Evolutionary conservation across 1,284 basidiomycete genomes (phyloP).

Genomic region (Apiotrichum montevideense): DNA sequence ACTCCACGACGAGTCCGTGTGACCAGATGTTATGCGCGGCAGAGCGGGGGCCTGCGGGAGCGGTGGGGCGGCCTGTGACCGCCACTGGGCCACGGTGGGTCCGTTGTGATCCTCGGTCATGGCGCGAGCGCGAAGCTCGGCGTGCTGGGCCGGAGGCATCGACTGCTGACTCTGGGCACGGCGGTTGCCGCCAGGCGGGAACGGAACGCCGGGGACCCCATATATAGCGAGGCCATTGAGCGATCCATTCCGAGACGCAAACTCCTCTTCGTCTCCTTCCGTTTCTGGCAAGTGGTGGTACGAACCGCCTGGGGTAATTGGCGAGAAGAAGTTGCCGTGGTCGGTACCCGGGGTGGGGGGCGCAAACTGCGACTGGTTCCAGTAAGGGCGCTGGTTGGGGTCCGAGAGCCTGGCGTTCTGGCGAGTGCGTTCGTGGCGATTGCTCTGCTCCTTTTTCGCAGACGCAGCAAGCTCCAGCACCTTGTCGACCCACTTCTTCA

Average conservation of each 20-base stretch:
- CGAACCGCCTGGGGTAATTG: conserved; percentile 2
- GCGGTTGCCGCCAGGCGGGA: conserved; percentile 52
- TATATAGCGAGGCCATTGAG: conserved; percentile 52
- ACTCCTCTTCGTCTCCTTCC: conserved; percentile 29
- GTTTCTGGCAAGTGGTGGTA: conserved; percentile 3
- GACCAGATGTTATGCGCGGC: conserved; percentile 32
- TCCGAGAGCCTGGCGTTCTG: conserved; percentile 25
- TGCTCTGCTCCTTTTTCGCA: conserved; percentile 46
- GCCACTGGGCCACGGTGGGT: conserved; percentile 61
- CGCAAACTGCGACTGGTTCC: conserved; percentile 30
- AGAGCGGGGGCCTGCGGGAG: conserved; percentile 37
- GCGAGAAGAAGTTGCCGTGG: conserved; percentile 23
- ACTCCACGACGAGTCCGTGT: conserved; percentile 32
- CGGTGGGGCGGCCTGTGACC: conserved; percentile 54
- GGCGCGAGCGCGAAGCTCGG: conserved; percentile 53
- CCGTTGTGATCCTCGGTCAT: conserved; percentile 67
- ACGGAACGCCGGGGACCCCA: conserved; percentile 43
- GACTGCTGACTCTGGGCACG: conserved; percentile 55
- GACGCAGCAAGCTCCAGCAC: conserved; percentile 77
- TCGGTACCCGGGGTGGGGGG: conserved; percentile 38
- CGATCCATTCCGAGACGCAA: neutral
- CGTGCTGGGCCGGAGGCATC: conserved; percentile 53
- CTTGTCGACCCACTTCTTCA: conserved; percentile 83
- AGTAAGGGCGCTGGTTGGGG: conserved; percentile 18
- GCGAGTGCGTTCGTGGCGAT: conserved; percentile 41